phyloP scores from a whole-genome alignment of 352 stramenopile genomes.

The Phytophthora vignae region DNA sequence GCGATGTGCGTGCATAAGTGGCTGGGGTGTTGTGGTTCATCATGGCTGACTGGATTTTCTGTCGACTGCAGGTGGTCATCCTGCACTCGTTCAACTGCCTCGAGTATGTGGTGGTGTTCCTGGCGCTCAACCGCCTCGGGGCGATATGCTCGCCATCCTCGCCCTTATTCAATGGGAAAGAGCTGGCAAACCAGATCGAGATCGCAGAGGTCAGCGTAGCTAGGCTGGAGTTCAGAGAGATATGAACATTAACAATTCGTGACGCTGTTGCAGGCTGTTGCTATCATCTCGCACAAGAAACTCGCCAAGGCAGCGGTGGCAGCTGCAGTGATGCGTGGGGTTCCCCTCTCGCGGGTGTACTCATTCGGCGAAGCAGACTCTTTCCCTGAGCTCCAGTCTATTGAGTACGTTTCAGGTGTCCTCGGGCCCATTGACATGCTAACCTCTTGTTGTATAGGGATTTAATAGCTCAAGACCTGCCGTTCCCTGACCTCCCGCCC shows the following conservation, averaged over 20 bases:
- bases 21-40: slow-evolving; percentile 10
- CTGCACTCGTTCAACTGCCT: slow-evolving; percentile 36
- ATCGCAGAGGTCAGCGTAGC: neutral
- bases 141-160: neutral
- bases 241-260: neutral
- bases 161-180: neutral
- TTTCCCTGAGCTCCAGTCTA: slow-evolving; percentile 11
- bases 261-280: neutral
- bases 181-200: slow-evolving; percentile 1
- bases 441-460: slow-evolving; percentile 52
- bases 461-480: slow-evolving; percentile 24
- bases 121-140: neutral
- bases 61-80: slow-evolving; percentile 48
- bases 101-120: slow-evolving; percentile 2
- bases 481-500: slow-evolving; percentile 21
- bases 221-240: neutral
- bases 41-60: slow-evolving; percentile 31
- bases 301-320: neutral
- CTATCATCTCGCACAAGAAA: neutral
- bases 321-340: neutral
- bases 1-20: slow-evolving; percentile 43
- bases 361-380: slow-evolving; percentile 23
- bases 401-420: slow-evolving; percentile 28
- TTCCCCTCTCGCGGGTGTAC: slow-evolving; percentile 25
- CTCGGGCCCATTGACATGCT: neutral